A percentile compares a stretch with the other conserved stretches of the same genome.
Conservation (phyloP, 2,329 filamentous ascomycete species). For the Diplodia mutila region DNA sequence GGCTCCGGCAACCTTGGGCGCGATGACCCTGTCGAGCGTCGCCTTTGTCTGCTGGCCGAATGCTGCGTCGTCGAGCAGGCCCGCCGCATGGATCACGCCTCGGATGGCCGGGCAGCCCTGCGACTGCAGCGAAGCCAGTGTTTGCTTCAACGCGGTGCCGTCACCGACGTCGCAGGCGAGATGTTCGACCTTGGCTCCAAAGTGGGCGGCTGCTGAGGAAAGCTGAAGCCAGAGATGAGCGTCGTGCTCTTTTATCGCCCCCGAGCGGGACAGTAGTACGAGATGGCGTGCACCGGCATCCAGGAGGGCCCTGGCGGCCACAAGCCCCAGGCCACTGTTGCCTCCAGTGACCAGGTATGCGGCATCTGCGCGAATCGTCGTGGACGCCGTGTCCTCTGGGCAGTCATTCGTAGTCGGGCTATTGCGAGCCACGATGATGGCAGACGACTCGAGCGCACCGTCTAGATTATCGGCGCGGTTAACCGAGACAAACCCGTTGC, state of each 20-base stretch:
- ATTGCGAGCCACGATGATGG: not conserved
- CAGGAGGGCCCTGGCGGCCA: constrained; percentile 29
- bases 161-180: not conserved
- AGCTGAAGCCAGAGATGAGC: too few species aligned
- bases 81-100: too few species aligned
- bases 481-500: too few species aligned
- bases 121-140: not conserved
- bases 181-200: not conserved
- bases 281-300: constrained; percentile 30
- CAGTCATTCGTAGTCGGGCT: not conserved
- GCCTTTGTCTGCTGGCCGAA: too few species aligned
- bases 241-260: too few species aligned
- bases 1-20: not conserved
- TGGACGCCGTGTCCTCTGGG: not conserved
- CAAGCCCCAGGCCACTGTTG: constrained; percentile 32
- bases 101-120: not conserved
- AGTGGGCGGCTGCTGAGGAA: constrained; percentile 30
- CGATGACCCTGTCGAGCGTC: too few species aligned
- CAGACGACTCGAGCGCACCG: not conserved
- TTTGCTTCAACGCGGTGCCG: not conserved
- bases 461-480: not conserved
- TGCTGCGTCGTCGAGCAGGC: too few species aligned
- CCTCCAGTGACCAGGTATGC: constrained; percentile 31
- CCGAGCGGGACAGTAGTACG: constrained; percentile 1
- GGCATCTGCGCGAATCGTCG: too few species aligned